phyloP scores from a whole-genome alignment of 2,329 filamentous ascomycete genomes.

The Blastomyces percursus region DNA sequence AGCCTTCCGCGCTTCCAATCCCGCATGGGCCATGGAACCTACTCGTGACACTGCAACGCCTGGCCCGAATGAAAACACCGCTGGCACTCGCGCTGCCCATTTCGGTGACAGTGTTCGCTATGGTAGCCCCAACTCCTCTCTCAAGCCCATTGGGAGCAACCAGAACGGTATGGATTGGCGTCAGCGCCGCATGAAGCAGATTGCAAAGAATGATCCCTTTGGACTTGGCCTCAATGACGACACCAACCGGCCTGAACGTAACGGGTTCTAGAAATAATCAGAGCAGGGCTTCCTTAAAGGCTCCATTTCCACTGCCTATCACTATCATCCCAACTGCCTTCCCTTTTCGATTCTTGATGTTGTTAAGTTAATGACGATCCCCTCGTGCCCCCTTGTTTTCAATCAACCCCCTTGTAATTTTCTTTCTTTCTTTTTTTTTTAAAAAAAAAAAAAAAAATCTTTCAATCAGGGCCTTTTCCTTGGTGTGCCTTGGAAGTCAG shows the following conservation, averaged over 20 bases:
- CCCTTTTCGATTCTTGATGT: not conserved
- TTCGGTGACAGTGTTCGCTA: not conserved
- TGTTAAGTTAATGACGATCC: too few species aligned
- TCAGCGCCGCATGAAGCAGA: not conserved
- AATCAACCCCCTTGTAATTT: too few species aligned
- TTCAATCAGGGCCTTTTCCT: not conserved
- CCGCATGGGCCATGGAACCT: not conserved
- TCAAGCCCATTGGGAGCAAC: not conserved
- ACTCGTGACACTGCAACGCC: not conserved
- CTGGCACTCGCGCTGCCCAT: not conserved
- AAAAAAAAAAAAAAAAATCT: too few species aligned
- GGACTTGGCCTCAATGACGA: conserved; percentile 1
- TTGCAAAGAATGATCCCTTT: conserved; percentile 3
- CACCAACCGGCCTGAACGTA: not conserved
- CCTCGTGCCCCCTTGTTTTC: not conserved
- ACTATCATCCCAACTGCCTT: not conserved
- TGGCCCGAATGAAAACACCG: not conserved
- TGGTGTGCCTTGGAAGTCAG: not conserved
- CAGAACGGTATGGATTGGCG: conserved; percentile 1
- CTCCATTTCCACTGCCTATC: not conserved
- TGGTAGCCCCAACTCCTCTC: not conserved
- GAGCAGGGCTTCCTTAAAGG: not conserved
- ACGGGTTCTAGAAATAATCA: not conserved
- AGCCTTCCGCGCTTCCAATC: not conserved
- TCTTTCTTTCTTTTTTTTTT: not conserved